These are phyloP conservation scores for Multifurca ochricompacta DNA, from an alignment of 768 basidiomycete genomes.

Conservation along the genomic window DNA sequence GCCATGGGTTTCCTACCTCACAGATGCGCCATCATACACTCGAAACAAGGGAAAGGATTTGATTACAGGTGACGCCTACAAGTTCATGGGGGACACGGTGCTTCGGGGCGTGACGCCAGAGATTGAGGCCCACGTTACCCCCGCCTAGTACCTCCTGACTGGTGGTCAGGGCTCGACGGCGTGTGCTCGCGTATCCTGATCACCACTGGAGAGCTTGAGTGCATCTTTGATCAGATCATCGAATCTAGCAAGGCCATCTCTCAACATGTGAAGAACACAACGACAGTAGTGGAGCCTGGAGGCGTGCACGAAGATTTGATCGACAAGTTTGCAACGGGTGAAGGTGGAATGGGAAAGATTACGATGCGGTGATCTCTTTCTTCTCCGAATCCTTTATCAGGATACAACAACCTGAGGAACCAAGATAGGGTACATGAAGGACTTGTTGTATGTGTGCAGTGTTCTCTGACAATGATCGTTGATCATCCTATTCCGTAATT, in stretches of 20 bases:
- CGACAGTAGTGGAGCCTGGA: background rate
- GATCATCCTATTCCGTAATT: too few relatives aligned
- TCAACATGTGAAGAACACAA: background rate
- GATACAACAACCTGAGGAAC: background rate
- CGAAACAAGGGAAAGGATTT: background rate
- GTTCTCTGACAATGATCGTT: too few relatives aligned
- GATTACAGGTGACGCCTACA: background rate
- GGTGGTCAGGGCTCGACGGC: slow-evolving; percentile 1
- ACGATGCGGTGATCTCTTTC: background rate
- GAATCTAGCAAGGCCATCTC: background rate
- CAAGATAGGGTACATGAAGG: too few relatives aligned
- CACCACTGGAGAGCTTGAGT: background rate
- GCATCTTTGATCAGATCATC: background rate
- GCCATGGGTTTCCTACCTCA: background rate
- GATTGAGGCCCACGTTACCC: background rate
- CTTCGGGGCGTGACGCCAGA: background rate
- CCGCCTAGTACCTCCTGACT: background rate
- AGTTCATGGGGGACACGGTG: background rate
- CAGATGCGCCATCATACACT: background rate
- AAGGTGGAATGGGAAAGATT: slow-evolving; percentile 1
- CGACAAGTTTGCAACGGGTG: background rate
- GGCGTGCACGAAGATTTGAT: slow-evolving; percentile 2
- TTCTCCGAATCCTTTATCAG: background rate
- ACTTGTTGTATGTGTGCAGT: too few relatives aligned
- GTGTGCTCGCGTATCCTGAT: background rate